A percentile compares a stretch with the other conserved stretches of the same genome.
phyloP scores from a whole-genome alignment of 2,329 filamentous ascomycete species.

The Paracorniculantispora psalliotae region DNA sequence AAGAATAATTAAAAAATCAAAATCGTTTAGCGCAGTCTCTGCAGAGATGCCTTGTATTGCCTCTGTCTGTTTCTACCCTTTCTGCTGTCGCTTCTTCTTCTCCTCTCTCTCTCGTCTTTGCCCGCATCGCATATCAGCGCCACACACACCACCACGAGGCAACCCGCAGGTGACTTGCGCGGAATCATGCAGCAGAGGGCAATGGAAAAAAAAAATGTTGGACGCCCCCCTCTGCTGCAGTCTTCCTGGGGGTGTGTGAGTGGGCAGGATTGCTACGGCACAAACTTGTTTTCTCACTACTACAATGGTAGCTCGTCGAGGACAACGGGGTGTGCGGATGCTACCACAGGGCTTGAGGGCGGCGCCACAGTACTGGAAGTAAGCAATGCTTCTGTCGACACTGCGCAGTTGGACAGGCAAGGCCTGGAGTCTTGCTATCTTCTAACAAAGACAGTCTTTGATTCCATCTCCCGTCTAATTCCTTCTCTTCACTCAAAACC shows the following conservation, averaged over 20 bases:
- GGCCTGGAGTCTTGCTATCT: no score
- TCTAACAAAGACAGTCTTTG: no score
- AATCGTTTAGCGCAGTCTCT: not conserved
- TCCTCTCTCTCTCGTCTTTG: not conserved
- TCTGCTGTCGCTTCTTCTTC: not conserved
- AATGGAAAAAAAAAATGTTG: not conserved
- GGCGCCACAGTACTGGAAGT: not conserved
- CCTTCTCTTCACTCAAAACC: no score
- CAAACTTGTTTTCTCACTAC: no score
- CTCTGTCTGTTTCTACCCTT: not conserved
- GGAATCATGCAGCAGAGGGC: not conserved
- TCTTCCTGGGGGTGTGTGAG: no score
- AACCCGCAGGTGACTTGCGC: conserved; percentile 2
- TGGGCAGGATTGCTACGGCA: no score
- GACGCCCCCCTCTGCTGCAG: no score
- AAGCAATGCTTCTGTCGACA: no score
- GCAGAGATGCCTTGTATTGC: not conserved
- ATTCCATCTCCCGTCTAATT: no score
- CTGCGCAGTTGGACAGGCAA: no score
- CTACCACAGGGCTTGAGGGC: not conserved
- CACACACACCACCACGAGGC: not conserved
- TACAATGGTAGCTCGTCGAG: no score
- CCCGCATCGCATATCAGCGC: not conserved
- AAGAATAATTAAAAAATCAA: not conserved
- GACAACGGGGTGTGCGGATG: not conserved